Conservation (phyloP, 164 flowering plant genomes). For the Tetrastigma voinierianum region DNA sequence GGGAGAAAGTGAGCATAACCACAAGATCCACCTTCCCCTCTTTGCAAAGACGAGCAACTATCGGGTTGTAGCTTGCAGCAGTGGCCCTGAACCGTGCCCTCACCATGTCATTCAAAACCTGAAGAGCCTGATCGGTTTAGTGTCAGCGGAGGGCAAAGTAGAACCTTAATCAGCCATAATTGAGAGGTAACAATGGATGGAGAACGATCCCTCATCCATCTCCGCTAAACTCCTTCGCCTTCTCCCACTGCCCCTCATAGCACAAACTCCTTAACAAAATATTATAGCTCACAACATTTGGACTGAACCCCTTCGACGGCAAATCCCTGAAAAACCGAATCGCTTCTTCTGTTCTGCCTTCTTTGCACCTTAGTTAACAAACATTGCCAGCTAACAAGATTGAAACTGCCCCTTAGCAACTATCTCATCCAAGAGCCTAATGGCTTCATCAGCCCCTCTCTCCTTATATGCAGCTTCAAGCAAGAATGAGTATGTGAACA, state of each 20-base stretch:
- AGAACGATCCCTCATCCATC: conserved; percentile 63
- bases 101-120: conserved; percentile 63
- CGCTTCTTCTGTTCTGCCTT: conserved; percentile 74
- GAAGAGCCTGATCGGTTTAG: conserved; percentile 59
- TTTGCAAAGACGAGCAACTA: conserved; percentile 60
- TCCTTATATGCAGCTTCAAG: no score
- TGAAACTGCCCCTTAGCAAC: conserved; percentile 30
- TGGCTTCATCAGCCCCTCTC: no score
- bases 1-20: conserved; percentile 49
- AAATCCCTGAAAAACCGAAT: conserved; percentile 56
- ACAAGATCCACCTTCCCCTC: conserved; percentile 67
- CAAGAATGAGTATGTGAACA: no score
- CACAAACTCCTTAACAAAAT: conserved; percentile 73
- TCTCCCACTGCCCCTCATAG: conserved; percentile 67
- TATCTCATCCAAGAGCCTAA: no score
- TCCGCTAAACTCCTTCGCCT: conserved; percentile 73
- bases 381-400: conserved; percentile 88
- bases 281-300: conserved; percentile 84
- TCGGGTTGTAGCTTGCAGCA: conserved; percentile 76
- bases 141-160: conserved; percentile 62
- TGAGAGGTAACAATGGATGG: conserved; percentile 76
- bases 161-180: conserved; percentile 74
- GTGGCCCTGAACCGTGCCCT: conserved; percentile 46
- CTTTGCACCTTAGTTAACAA: conserved; percentile 86
- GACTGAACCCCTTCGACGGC: conserved; percentile 66